Base-by-base conservation (phyloP, 345 rosid genomes). In the Arabidopsis thaliana region DNA sequence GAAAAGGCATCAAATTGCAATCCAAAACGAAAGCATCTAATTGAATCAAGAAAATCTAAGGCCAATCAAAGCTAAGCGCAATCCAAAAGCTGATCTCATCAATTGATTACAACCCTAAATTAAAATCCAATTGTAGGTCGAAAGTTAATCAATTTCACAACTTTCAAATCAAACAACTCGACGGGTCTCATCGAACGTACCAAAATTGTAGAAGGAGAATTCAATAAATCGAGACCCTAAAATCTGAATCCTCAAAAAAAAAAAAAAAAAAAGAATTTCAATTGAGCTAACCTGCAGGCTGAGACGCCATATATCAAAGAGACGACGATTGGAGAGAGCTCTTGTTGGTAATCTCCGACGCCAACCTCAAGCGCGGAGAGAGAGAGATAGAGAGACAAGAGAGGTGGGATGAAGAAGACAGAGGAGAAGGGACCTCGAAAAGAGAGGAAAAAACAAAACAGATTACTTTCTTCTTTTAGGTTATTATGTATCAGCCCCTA, bases 231-330 rank as follows among this genome's bases (percentile, higher is more conserved):
- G 58, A 28, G 78, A 65, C 50, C 34, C 63, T 4, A 4, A 22
- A 52, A 44, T 58, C 30, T 7, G 20, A 61, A 62, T 12, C 33
- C 2, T 8, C 2, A 5, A 48, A 2, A 3, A 11, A 6, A 14
- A 23, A 45, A 4, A 7, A 37, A 64, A 48, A 7, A 0, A 46
- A 22, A 46, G 64, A 50, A 51, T 51, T 12, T 7, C 0, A 32
- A 57, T 49, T 6, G 7, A 16, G 7, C 79, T 11, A 55, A 88
- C 93, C 93, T 78, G 82, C 50, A 56, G 72, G 85, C 11, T 82
- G 87, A 34, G 89, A 81, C 9, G 69, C 87, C 93, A 88, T 88
- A 88, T 88, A 62, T 42, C 53, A 63, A 71, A 71, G 22, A 71
- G 10, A 60, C 37, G 10, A 60, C 37, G 76, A 64, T 36, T 71